Base-by-base conservation (phyloP, 78 protist species). In the Corallochytrium limacisporum region DNA sequence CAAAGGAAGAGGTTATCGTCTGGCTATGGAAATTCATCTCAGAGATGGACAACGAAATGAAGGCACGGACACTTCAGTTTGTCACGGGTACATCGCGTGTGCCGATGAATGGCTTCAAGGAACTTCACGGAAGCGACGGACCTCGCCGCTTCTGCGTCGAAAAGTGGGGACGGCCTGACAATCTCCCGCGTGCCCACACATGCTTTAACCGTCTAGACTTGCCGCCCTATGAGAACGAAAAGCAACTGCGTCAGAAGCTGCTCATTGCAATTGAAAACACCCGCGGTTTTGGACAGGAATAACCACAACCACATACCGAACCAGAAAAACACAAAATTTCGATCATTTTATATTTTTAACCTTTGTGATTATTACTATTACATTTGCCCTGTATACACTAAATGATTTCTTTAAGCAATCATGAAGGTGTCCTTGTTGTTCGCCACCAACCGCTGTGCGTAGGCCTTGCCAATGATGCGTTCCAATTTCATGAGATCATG, bases 21-120 rank as follows among this genome's bases (percentile, higher is more conserved):
- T 32, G 85, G 91, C 81, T 86, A 71, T 86, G 91, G 91, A 44
- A 56, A 46, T 75, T 66, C 1, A 77, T 87, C 26, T 33, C 65
- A n/a, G 56, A 39, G 28, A 60, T 82, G 31, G 56, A 72, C 35
- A 65, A 74, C 22, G 85, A 87, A 66, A 69, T 68, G 53, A 59
- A 69, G 44, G 92, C 89, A 3, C 44, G 56, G 3, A 49, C 86
- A 29, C 66, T 89, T 33, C 94, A 90, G 75, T 93, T 93, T 47
- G 88, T 90, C 51, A 89, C 95, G 28, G 91, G 91, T 35, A 77
- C 88, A 0, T 62, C 82, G 48, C 77, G 79, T 40, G 87, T 81
- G 2, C 91, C 91, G 13, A 51, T 86, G 3, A 84, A 65, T 9
- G 91, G 91, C 18, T 86, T 86, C 74, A 59, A 48, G 40, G 75